phyloP scores from a whole-genome alignment of 1,139 yeast species.

The Candida pseudoviswanathii region DNA sequence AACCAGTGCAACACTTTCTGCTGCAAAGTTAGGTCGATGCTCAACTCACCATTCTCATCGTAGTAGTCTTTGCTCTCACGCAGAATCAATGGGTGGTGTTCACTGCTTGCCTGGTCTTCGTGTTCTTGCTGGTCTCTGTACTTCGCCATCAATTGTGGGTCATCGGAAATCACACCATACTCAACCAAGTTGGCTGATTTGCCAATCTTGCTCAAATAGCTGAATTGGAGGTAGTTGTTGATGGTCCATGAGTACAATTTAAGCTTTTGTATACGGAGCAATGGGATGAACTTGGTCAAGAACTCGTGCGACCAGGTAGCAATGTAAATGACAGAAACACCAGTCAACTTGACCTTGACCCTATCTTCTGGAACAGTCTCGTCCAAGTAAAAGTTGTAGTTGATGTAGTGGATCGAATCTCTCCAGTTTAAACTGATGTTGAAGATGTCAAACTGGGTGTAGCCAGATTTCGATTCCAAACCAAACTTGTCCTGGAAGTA shows the following conservation, averaged over 20 bases:
- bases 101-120: conserved; percentile 8
- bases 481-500: conserved; percentile 30
- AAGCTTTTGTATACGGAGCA: conserved; percentile 43
- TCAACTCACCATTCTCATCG: conserved; percentile 19
- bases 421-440: conserved; percentile 42
- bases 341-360: conserved; percentile 34
- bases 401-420: conserved; percentile 35
- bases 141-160: conserved; percentile 47
- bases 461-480: conserved; percentile 21
- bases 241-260: conserved; percentile 83
- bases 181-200: conserved; percentile 28
- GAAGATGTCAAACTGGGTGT: conserved; percentile 34
- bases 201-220: conserved; percentile 38
- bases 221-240: conserved; percentile 55
- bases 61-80: conserved; percentile 11
- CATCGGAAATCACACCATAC: conserved; percentile 64
- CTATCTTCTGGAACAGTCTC: conserved; percentile 23
- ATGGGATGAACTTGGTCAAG: conserved; percentile 39
- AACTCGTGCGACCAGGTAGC: conserved; percentile 44
- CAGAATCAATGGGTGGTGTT: conserved; percentile 4
- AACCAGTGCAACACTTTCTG: conserved; percentile 24
- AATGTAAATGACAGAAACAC: conserved; percentile 42
- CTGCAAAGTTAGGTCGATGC: conserved; percentile 21
- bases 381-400: conserved; percentile 41
- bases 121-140: conserved; percentile 14